Base-by-base conservation (phyloP, 768 basidiomycete genomes). In the Collybiopsis luxurians region DNA sequence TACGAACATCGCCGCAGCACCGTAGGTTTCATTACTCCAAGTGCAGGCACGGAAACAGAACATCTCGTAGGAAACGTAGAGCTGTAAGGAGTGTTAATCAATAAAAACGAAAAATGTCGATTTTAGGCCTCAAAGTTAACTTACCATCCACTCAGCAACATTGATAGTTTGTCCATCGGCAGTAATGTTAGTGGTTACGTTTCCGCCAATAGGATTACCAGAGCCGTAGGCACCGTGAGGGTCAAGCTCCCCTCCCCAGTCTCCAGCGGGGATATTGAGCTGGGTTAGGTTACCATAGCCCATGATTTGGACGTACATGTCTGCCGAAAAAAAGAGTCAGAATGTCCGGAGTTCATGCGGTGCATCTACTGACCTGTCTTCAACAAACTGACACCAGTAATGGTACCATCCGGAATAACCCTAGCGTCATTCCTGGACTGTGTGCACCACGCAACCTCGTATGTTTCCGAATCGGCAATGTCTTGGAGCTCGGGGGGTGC, bases 371-470 rank as follows among this genome's bases (percentile, higher is more conserved):
- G 34, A 73, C 74, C 71, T 28, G 75, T 77, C 60, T 74, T 75
- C 27, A 78, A 61, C 65, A 77, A 71, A 3, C 73, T 70, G 28
- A 75, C 72, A 27, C 75, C 76, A 12, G 69, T 72, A 43, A 79
- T 59, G 0, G 71, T 73, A 24, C 75, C 75, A 56, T 79, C 76
- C 0, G 78, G 78, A 58, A 79, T 77, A 13, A 78, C 63, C 27
- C 78, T 71, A 3, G 76, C 77, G 38, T 76, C 73, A 62, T 79
- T 79, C 44, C 77, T 70, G 7, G 68, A 71, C 58, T 75, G 60
- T 2, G 74, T 75, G 55, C 78, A 79, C 77, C 76, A 79, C 4
- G 78, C 78, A 12, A 79, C 75, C 58, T 77, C 76, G 55, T 68
- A 64, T 0, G 72, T 74, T 73, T 79, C 77, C 0, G 75, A 73